These are phyloP conservation scores for Eutrema salsugineum DNA, from an alignment of 441 rosid species.

Conservation along the genomic window DNA sequence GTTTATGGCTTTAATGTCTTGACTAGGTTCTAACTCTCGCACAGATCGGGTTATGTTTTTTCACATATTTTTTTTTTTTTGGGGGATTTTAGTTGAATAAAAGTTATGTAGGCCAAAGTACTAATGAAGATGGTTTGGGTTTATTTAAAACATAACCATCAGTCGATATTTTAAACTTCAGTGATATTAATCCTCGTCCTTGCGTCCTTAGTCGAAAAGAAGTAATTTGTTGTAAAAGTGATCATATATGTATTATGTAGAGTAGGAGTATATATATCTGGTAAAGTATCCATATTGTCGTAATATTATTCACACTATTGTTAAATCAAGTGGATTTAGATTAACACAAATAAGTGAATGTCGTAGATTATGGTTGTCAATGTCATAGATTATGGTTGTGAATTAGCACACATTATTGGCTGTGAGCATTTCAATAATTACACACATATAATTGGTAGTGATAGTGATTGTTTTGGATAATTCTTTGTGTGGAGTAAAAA, in stretches of 20 bases:
- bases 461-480: neutral
- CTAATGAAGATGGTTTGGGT: neutral
- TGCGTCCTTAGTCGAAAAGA: neutral
- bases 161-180: neutral
- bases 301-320: neutral
- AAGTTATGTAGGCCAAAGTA: neutral
- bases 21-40: neutral
- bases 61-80: neutral
- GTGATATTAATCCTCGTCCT: neutral
- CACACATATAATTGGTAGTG: neutral
- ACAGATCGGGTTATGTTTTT: neutral
- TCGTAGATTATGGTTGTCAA: neutral
- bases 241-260: neutral
- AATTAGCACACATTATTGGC: too few species aligned
- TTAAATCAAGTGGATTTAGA: neutral
- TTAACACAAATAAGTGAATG: neutral
- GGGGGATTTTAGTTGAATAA: neutral
- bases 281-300: neutral
- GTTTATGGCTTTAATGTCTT: neutral
- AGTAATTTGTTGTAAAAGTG: too few species aligned
- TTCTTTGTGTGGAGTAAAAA: constrained; percentile 1
- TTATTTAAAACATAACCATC: neutral
- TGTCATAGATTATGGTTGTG: neutral
- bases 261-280: neutral
- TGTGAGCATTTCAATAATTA: too few species aligned